Evolutionary conservation across 1,139 yeast species (phyloP), one percentile per base, ranked within the genome.

Genomic region (Taphrina confusa): DNA sequence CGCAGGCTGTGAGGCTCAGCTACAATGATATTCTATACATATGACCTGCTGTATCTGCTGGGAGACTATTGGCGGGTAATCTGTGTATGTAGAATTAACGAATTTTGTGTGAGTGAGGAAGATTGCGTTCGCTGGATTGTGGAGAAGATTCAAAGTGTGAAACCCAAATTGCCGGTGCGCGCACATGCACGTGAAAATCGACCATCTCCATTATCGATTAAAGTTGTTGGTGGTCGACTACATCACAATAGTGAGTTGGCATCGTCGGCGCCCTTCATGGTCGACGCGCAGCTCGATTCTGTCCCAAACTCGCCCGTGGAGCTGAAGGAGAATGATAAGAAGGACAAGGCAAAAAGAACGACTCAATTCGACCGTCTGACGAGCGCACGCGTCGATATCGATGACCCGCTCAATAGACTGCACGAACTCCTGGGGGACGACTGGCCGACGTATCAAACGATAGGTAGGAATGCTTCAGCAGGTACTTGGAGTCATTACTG

Each of bases 391-490:
- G 51, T 44, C 36, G 58, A 54, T 25, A 27, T 54, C 25, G 58
- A 54, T 54, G 50, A 37, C 4, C 58, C 58, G 28, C 51, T 54
- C 30, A 54, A 54, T 18, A 54, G 42, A 46, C 37, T 54, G 20
- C 58, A 54, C 34, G 58, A 54, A 37, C 6, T 34, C 3, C 40
- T 54, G 33, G 40, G 49, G 4, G 58, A 44, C 14, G 34, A 33
- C 34, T 54, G 58, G 58, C 28, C 58, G 12, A 31, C 37, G 25
- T 54, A 54, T 27, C 58, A 54, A 30, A 34, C 39, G 27, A 54
- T 44, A 14, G 58, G 58, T 54, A 27, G 18, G 45, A 11, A 30
- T 30, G 11, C 33, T 9, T 12, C 11, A 9, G 11, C 12, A 9
- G 11, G 11, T 30, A 12, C 33, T 12, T 12, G 11, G 33, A 9